A percentile compares a stretch with the other conserved stretches of the same genome.
Evolutionary conservation across 257 asterid species (phyloP).

Genomic region (Orobanche coerulescens): DNA sequence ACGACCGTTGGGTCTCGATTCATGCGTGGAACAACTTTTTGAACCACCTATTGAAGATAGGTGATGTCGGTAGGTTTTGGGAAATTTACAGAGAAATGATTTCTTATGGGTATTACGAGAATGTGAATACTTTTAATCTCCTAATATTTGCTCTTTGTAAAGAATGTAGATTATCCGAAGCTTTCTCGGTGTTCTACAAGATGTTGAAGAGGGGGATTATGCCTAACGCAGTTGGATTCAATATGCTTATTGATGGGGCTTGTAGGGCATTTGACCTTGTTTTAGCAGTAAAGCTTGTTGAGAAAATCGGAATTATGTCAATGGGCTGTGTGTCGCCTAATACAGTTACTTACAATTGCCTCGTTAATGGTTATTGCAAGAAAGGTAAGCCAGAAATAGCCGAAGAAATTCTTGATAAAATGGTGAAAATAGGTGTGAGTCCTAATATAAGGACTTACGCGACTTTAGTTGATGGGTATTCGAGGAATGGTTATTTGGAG

Average conservation of each 20-base stretch:
- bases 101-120: constrained; percentile 53
- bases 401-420: constrained; percentile 39
- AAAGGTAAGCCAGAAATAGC: constrained; percentile 41
- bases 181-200: constrained; percentile 50
- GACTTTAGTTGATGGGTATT: constrained; percentile 68
- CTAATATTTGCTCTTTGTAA: constrained; percentile 58
- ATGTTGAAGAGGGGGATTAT: constrained; percentile 59
- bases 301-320: constrained; percentile 44
- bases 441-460: constrained; percentile 71
- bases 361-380: constrained; percentile 71
- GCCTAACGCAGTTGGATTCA: constrained; percentile 57
- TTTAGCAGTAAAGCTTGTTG: constrained; percentile 47
- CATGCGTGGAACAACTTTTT: constrained; percentile 80
- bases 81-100: constrained; percentile 51
- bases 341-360: constrained; percentile 49
- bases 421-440: constrained; percentile 41
- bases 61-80: constrained; percentile 51
- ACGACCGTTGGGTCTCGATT: constrained; percentile 40
- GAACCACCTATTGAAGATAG: constrained; percentile 57
- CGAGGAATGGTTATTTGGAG: constrained; percentile 46
- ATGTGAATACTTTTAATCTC: constrained; percentile 58
- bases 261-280: constrained; percentile 39
- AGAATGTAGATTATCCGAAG: constrained; percentile 48
- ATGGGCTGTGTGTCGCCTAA: constrained; percentile 41
- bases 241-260: constrained; percentile 74